phyloP scores from a whole-genome alignment of 345 rosid genomes.

The Citrus unshiu region DNA sequence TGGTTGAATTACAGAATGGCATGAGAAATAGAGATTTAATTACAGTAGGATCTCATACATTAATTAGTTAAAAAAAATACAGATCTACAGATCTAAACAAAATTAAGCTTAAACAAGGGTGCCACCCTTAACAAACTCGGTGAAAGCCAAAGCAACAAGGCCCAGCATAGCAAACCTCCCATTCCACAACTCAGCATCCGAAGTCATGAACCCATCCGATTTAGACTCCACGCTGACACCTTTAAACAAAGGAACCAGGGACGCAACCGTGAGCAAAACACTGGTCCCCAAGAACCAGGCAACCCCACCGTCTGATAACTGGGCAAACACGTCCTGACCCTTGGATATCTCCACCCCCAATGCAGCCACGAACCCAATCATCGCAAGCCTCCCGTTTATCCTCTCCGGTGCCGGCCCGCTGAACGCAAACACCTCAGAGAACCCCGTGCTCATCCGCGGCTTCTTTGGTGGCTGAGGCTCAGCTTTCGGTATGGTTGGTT shows the following conservation, averaged over 20 bases:
- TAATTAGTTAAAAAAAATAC: no score
- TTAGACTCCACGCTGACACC: constrained; percentile 60
- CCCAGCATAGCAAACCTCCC: constrained; percentile 91
- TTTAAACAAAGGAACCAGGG: constrained; percentile 53
- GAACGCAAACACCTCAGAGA: constrained; percentile 66
- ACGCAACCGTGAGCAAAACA: constrained; percentile 56
- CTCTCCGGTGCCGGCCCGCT: constrained; percentile 93
- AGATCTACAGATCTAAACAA: neutral
- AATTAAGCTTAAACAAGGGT: constrained; percentile 39
- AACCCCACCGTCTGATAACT: constrained; percentile 59
- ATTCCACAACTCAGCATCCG: constrained; percentile 86
- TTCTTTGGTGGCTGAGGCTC: no score
- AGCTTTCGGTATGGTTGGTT: no score
- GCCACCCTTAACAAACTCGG: constrained; percentile 73
- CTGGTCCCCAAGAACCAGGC: constrained; percentile 63
- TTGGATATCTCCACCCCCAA: constrained; percentile 61
- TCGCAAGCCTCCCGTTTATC: constrained; percentile 85
- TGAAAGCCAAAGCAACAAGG: constrained; percentile 67
- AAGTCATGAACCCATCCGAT: constrained; percentile 63
- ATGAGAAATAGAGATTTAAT: no score
- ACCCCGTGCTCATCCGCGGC: constrained; percentile 47
- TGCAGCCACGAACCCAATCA: constrained; percentile 82
- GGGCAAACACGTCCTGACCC: constrained; percentile 64
- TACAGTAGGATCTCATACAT: no score
- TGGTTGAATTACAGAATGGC: no score